Base-by-base conservation (phyloP, 2,329 filamentous ascomycete genomes). In the Neospermospora avenae region DNA sequence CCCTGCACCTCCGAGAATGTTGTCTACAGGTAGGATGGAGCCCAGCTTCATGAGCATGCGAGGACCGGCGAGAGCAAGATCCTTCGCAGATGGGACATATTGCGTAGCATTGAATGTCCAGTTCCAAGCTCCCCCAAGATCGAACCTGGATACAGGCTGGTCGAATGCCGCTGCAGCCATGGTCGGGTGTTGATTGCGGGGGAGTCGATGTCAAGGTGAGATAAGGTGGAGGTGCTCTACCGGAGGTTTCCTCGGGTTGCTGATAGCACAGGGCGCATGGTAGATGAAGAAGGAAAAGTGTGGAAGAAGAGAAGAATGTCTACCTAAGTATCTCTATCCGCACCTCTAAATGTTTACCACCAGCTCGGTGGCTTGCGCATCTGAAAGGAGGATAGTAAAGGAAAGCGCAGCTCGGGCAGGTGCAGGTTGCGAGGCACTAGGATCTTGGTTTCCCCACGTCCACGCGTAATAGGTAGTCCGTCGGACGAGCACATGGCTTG, bases 21-120 rank as follows among this genome's bases (percentile, higher is more conserved):
- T 78, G 69, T 88, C 84, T 55, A 87, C 75, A 57, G 81, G 77
- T 59, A 85, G 80, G 67, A 88, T 82, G n/a, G 82, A 84, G 54
- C 87, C 84, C 39, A 88, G 79, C 72, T 84, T 87, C 74, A 82
- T 85, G 34, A 90, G 81, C 70, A 92, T 85, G 60, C 89, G 81
- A 53, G 89, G 89, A 3, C 89, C 82, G 18, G 84, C 87, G 73
- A 84, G 80, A 64, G 90, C 80, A 51, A 93, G 76, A 69, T 91
- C 87, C 72, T 84, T 85, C 18, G 89, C 75, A 11, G 86, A 86
- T 2, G 88, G 87, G 49, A 83, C 78, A 73, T 84, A 81, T 65
- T 80, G 80, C 45, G 83, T 81, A 61, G 84, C 76, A 73, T 85
- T 84, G 25, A 71, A 63, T 61, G 82, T 78, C 60, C 77, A 77